Percentiles rank a stretch among this genome's conserved stretches.
Evolutionary conservation across 805 yeast genomes (phyloP).

Genomic region (Suhomyces faveliae): DNA sequence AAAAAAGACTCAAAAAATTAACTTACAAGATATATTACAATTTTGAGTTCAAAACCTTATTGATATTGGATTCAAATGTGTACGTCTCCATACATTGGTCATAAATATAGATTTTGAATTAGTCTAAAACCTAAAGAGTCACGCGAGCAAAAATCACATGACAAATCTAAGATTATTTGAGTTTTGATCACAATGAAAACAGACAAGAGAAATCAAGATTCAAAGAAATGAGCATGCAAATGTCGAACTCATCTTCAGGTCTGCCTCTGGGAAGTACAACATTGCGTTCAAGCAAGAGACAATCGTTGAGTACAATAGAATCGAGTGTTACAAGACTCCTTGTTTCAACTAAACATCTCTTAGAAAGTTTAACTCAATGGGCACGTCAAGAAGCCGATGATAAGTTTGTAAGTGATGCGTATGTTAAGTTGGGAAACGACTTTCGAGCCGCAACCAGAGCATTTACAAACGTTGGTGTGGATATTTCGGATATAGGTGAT

Average conservation of each 20-base stretch:
- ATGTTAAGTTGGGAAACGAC: conserved; percentile 90
- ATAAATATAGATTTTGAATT: not conserved
- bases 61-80: too few species aligned
- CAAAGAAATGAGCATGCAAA: conserved; percentile 3
- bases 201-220: not conserved
- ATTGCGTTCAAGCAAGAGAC: conserved; percentile 11
- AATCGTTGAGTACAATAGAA: conserved; percentile 56
- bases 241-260: conserved; percentile 9
- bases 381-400: conserved; percentile 78
- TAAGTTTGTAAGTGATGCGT: conserved; percentile 81
- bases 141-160: not conserved
- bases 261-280: conserved; percentile 2
- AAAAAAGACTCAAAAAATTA: not conserved
- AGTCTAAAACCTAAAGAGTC: not conserved
- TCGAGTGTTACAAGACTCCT: conserved; percentile 75
- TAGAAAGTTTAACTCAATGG: conserved; percentile 91
- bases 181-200: conserved; percentile 1
- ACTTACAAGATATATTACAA: too few species aligned
- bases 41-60: too few species aligned
- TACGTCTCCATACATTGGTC: not conserved
- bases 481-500: conserved; percentile 80
- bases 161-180: not conserved
- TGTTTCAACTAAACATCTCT: conserved; percentile 82
- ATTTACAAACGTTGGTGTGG: conserved; percentile 75
- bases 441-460: conserved; percentile 83